phyloP scores from a whole-genome alignment of 257 asterid species.

The Orobanche coerulescens region DNA sequence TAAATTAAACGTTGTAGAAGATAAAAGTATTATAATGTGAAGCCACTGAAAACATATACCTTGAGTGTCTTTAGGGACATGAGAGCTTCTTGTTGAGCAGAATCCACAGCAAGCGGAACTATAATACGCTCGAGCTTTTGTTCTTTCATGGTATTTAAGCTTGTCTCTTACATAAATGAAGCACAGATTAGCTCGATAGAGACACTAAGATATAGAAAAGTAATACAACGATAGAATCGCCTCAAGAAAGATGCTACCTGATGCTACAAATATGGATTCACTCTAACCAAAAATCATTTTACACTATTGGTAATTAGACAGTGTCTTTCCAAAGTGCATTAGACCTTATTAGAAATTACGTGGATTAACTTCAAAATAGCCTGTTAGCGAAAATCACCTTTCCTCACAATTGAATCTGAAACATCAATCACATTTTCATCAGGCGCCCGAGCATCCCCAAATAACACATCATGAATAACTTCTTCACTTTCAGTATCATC shows the following conservation, averaged over 20 bases:
- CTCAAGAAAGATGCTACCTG: not conserved
- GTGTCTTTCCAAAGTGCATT: slow-evolving; percentile 7
- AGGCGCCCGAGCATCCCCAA: slow-evolving; percentile 29
- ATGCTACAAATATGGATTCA: slow-evolving; percentile 1
- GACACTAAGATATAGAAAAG: not conserved
- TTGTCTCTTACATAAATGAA: slow-evolving; percentile 28
- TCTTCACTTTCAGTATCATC: slow-evolving; percentile 26
- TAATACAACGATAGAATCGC: not conserved
- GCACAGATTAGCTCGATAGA: slow-evolving; percentile 16
- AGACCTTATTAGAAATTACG: not conserved
- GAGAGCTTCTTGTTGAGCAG: slow-evolving; percentile 78
- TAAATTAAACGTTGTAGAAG: not conserved
- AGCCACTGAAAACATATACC: slow-evolving; percentile 42
- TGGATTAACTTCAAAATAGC: not conserved
- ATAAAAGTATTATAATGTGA: slow-evolving; percentile 1
- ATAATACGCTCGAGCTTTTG: slow-evolving; percentile 40
- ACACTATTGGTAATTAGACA: not conserved
- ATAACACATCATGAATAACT: slow-evolving; percentile 26
- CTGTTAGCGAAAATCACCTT: slow-evolving; percentile 36
- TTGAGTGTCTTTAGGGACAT: slow-evolving; percentile 60
- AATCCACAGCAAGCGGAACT: slow-evolving; percentile 61
- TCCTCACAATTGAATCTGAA: slow-evolving; percentile 26
- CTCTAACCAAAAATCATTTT: not conserved
- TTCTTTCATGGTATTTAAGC: slow-evolving; percentile 18
- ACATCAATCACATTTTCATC: slow-evolving; percentile 24